Evolutionary conservation across 2,329 filamentous ascomycete species (phyloP), one percentile per base, ranked within the genome.

Genomic region (Blastomyces parvus): DNA sequence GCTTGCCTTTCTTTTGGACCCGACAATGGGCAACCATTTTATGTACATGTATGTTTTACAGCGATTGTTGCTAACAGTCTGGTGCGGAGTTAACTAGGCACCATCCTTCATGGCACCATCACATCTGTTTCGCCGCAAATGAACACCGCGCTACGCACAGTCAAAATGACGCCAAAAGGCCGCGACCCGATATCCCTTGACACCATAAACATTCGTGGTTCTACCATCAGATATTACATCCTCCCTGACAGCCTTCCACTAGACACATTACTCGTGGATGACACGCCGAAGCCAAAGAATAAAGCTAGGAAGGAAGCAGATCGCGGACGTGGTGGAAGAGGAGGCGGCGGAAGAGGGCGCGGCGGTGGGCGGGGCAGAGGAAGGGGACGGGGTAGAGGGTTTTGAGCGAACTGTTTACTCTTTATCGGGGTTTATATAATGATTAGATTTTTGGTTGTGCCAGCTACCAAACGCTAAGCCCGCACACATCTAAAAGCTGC

Each of bases 241-340:
- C 88, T 99, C 13, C 94, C 94, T 63, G 94, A 99, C 80, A 94
- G 90, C 67, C 84, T 99, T 72, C 93, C 93, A 48, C 84, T 99
- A 68, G 94, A 99, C 78, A 97, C 93, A 50, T 84, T 99, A 61
- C 84, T 99, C 66, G 91, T 99, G 70, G 94, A 99, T 76, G 94
- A 99, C 79, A 87, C 91, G 72, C 91, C 93, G 60, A 99, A 99
- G 83, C 93, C 94, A 66, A 97, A 97, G 88, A 99, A 99, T 81
- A 99, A 99, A 86, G 93, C 94, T 33, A 86, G 93, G 74, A 99
- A 99, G 83, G 94, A 97, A 80, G 83, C 79, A 56, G 78, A 81
- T 55, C 74, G 80, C 57, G 74, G 79, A 25, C 69, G 79, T 56
- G 75, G 79, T 53, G 75, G 79, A 30, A 73, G 80, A 46, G 78